Conservation (phyloP, 805 yeast genomes). For the Hanseniaspora thailandica region DNA sequence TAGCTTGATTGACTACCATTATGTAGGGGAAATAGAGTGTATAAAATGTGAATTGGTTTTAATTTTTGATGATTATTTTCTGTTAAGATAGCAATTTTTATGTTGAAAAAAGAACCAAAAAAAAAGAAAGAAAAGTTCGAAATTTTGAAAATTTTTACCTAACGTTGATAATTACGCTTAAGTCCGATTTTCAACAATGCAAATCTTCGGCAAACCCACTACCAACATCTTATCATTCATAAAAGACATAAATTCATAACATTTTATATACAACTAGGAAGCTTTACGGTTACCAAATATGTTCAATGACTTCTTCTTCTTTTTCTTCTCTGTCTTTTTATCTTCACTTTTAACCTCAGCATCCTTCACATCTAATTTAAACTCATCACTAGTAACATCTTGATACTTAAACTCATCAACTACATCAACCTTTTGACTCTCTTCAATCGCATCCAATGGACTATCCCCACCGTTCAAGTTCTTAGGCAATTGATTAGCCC, state of each 20-base stretch:
- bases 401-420: not conserved
- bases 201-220: not conserved
- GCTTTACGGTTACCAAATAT: conserved; percentile 10
- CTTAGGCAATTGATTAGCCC: not conserved
- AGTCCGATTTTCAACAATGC: not conserved
- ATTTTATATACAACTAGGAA: not conserved
- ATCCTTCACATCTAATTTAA: not conserved
- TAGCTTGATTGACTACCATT: conserved; percentile 89
- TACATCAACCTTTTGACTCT: not conserved
- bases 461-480: not conserved
- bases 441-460: not conserved
- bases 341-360: not conserved
- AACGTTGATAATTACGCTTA: not conserved
- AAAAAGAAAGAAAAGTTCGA: not conserved
- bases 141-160: not conserved
- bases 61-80: no score
- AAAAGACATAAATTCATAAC: not conserved
- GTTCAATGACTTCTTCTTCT: not conserved
- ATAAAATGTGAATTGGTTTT: no score
- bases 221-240: no score
- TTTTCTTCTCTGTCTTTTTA: not conserved
- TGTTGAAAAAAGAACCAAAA: not conserved
- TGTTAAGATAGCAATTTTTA: no score
- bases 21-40: not conserved
- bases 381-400: conserved; percentile 9